phyloP scores from a whole-genome alignment of 768 basidiomycete species.

The Mycena vulgaris region DNA sequence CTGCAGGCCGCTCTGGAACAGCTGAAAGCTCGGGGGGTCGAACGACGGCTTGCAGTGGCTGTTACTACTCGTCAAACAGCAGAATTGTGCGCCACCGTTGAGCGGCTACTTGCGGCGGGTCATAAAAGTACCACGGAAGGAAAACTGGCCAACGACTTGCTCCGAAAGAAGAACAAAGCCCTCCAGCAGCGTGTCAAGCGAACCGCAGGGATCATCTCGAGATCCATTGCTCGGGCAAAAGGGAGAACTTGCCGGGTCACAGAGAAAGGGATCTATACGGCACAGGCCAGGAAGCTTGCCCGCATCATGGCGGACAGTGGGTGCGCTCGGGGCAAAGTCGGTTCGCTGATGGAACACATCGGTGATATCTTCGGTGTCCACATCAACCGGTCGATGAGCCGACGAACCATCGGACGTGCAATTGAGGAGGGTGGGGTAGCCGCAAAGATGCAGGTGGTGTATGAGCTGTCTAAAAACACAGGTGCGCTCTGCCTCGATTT shows the following conservation, averaged over 20 bases:
- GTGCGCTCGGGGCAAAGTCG: conserved; percentile 35
- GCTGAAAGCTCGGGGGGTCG: background rate
- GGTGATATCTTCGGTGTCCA: conserved; percentile 30
- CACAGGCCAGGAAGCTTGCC: conserved; percentile 36
- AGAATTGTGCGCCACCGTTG: background rate
- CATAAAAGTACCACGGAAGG: background rate
- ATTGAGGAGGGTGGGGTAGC: conserved; percentile 36
- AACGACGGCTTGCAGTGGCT: background rate
- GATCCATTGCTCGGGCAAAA: conserved; percentile 1
- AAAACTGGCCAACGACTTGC: background rate
- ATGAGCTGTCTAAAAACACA: conserved; percentile 27
- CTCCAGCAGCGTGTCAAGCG: conserved; percentile 1
- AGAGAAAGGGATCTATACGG: conserved; percentile 34
- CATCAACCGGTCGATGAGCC: conserved; percentile 32
- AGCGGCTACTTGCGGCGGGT: background rate
- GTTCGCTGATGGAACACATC: conserved; percentile 21
- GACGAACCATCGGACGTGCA: conserved; percentile 35
- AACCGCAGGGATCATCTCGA: background rate
- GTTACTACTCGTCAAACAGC: background rate
- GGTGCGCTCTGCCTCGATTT: conserved; percentile 33
- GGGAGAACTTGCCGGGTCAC: conserved; percentile 20
- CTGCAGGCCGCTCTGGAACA: background rate
- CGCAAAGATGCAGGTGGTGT: conserved; percentile 19
- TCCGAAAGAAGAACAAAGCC: background rate
- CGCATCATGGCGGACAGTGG: conserved; percentile 33